phyloP scores from a whole-genome alignment of 305 asterid genomes.

The Ajuga reptans region DNA sequence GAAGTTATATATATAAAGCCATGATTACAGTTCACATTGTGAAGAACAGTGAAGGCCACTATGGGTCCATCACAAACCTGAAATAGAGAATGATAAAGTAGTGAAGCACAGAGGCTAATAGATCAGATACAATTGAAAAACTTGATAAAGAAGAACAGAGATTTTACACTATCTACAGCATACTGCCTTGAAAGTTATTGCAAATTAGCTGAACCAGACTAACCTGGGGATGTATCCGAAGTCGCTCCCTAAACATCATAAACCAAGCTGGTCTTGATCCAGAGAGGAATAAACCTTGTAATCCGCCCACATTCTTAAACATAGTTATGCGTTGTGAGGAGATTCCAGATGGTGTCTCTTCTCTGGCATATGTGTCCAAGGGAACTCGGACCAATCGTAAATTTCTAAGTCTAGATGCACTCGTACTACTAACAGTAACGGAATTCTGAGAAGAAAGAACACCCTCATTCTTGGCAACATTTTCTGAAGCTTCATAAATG shows the following conservation, averaged over 20 bases:
- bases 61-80: constrained; percentile 95
- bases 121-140: background rate
- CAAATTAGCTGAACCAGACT: constrained; percentile 22
- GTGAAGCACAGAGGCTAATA: constrained; percentile 1
- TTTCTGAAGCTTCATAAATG: constrained; percentile 62
- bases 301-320: constrained; percentile 84
- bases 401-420: constrained; percentile 78
- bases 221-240: constrained; percentile 92
- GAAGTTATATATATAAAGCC: constrained; percentile 80
- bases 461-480: constrained; percentile 49
- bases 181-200: background rate
- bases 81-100: constrained; percentile 20
- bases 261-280: constrained; percentile 89
- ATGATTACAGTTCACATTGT: constrained; percentile 88
- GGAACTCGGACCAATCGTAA: constrained; percentile 68
- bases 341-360: constrained; percentile 60
- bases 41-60: constrained; percentile 91
- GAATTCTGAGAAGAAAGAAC: constrained; percentile 37
- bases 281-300: constrained; percentile 72
- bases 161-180: background rate
- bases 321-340: constrained; percentile 53
- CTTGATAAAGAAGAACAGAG: background rate
- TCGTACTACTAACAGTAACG: constrained; percentile 34
- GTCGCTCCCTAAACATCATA: constrained; percentile 88
- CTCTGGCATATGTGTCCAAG: constrained; percentile 68